Conservation (phyloP, 163 green algal genomes). For the Scenedesmus sp. region DNA sequence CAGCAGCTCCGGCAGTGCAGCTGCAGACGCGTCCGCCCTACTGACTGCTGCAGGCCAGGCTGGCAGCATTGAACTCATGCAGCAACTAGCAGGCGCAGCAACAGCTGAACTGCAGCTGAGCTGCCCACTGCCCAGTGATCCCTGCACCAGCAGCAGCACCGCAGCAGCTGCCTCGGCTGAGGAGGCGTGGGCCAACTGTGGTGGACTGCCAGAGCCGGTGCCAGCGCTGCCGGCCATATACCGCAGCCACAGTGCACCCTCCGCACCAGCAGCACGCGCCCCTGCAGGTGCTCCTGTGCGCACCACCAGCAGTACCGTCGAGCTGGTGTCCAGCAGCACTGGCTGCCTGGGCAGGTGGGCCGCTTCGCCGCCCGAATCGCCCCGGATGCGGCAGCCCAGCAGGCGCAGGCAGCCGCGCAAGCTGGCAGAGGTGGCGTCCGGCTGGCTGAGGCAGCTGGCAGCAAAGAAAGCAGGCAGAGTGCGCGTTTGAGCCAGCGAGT, state of each 20-base stretch:
- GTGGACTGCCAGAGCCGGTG: neutral
- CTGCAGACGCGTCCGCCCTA: slow-evolving; percentile 15
- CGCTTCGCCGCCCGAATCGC: neutral
- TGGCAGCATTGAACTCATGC: neutral
- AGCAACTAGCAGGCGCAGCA: neutral
- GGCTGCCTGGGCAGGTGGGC: neutral
- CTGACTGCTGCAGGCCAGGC: neutral
- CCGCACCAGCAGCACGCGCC: neutral
- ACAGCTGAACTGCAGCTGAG: neutral
- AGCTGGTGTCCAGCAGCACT: neutral
- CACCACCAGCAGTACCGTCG: neutral
- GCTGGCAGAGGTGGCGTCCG: neutral
- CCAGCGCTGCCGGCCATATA: slow-evolving; percentile 2
- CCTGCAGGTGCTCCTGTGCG: neutral
- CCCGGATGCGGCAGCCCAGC: neutral
- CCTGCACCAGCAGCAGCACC: neutral
- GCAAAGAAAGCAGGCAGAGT: neutral
- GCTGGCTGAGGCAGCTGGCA: slow-evolving; percentile 10
- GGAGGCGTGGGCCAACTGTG: neutral
- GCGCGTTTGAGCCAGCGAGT: neutral
- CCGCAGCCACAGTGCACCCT: neutral
- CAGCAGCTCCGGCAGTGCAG: neutral
- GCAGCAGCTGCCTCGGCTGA: neutral
- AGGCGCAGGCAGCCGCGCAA: neutral
- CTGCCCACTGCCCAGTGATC: neutral